Evolutionary conservation across 768 basidiomycete genomes (phyloP).

Genomic region (Naganishia kalamii): DNA sequence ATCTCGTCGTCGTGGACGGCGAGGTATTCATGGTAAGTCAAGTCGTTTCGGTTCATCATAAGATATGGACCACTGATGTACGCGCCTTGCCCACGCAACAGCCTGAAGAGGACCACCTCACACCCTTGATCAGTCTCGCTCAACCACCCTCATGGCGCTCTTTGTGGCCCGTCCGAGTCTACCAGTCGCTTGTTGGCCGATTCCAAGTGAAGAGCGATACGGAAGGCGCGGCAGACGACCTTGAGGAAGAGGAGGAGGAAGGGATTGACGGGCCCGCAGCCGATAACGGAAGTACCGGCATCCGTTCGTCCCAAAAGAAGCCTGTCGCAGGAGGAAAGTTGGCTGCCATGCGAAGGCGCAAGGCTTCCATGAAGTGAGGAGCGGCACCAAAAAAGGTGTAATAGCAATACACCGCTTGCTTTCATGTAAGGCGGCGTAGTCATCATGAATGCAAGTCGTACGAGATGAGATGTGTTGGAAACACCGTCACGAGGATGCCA

Average conservation of each 20-base stretch:
- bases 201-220: neutral
- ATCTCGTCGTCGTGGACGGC: constrained; percentile 39
- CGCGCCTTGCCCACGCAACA: neutral
- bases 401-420: too few relatives aligned
- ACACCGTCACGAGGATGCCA: too few relatives aligned
- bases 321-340: neutral
- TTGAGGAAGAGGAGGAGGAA: constrained; percentile 1
- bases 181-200: neutral
- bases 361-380: neutral
- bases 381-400: too few relatives aligned
- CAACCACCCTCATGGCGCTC: neutral
- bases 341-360: constrained; percentile 1
- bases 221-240: neutral
- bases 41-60: neutral
- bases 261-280: neutral
- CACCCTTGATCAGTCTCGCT: constrained; percentile 5
- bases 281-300: neutral
- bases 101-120: constrained; percentile 3
- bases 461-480: too few relatives aligned
- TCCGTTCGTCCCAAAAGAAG: neutral
- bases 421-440: too few relatives aligned
- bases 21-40: constrained; percentile 44
- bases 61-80: neutral
- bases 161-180: constrained; percentile 13
- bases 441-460: too few relatives aligned